Conservation (phyloP, 2,329 filamentous ascomycete species). For the Sclerotinia trifoliorum region DNA sequence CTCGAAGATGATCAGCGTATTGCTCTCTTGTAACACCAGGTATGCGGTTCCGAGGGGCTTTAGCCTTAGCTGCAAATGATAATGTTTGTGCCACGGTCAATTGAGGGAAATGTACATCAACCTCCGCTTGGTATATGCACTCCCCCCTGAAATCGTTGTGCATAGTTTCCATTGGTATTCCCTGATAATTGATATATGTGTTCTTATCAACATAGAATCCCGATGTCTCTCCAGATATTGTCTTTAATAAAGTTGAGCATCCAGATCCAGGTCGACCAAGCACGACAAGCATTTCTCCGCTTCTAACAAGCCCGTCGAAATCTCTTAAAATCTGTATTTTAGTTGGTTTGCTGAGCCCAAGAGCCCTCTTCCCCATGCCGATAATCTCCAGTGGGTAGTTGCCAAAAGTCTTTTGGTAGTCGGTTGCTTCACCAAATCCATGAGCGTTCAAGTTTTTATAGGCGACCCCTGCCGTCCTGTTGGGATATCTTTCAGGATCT, state of each 20-base stretch:
- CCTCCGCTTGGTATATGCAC: slow-evolving; percentile 73
- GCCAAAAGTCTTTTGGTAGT: slow-evolving; percentile 58
- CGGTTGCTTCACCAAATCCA: slow-evolving; percentile 26
- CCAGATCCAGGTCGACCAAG: slow-evolving; percentile 65
- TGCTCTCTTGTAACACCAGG: slow-evolving; percentile 60
- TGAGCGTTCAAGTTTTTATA: slow-evolving; percentile 25
- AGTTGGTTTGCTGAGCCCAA: slow-evolving; percentile 52
- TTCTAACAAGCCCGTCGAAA: slow-evolving; percentile 63
- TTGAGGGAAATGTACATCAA: slow-evolving; percentile 74
- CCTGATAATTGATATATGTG: slow-evolving; percentile 61
- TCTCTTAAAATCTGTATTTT: slow-evolving; percentile 58
- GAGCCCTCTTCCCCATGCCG: slow-evolving; percentile 47
- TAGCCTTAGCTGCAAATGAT: slow-evolving; percentile 67
- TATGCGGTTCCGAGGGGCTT: slow-evolving; percentile 64
- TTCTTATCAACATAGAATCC: slow-evolving; percentile 53
- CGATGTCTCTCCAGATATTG: slow-evolving; percentile 53
- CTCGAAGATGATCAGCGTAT: slow-evolving; percentile 50
- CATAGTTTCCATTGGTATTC: slow-evolving; percentile 50
- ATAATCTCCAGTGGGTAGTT: slow-evolving; percentile 58
- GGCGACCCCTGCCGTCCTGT: slow-evolving; percentile 25
- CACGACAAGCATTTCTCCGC: slow-evolving; percentile 67
- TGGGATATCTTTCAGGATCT: slow-evolving; percentile 46
- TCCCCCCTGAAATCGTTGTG: slow-evolving; percentile 61
- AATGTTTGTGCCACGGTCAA: slow-evolving; percentile 73
- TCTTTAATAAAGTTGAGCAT: slow-evolving; percentile 63